A percentile compares a stretch with the other conserved stretches of the same genome.
Evolutionary conservation across 495 filamentous ascomycete species (phyloP).

Genomic region (Clohesyomyces aquaticus): DNA sequence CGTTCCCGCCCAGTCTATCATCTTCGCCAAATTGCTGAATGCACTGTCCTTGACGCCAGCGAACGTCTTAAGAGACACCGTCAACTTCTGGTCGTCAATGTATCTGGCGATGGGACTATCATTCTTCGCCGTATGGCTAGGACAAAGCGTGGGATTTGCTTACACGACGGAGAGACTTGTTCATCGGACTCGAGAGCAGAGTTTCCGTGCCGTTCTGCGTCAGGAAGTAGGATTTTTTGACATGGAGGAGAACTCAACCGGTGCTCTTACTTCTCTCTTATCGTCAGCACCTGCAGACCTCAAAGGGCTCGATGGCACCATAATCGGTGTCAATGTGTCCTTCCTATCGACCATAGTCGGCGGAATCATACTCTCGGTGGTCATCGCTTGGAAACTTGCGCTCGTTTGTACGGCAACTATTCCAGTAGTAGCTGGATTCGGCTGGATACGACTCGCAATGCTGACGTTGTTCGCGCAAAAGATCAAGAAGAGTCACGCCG

Average conservation of each 20-base stretch:
- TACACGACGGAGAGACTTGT: conserved; percentile 50
- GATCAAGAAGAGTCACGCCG: background rate
- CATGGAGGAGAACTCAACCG: conserved; percentile 76
- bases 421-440: conserved; percentile 59
- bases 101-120: background rate
- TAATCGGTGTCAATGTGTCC: conserved; percentile 77
- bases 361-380: conserved; percentile 65
- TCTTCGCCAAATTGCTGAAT: background rate
- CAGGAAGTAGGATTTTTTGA: conserved; percentile 92
- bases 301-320: conserved; percentile 76
- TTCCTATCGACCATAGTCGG: conserved; percentile 74
- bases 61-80: background rate
- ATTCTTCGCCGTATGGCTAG: conserved; percentile 62
- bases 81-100: background rate
- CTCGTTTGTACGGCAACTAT: conserved; percentile 79
- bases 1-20: background rate
- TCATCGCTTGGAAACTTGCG: conserved; percentile 89
- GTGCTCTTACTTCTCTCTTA: conserved; percentile 79
- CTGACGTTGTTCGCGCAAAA: background rate
- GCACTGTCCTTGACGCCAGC: background rate
- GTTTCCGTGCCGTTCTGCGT: conserved; percentile 83
- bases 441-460: background rate
- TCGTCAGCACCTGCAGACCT: conserved; percentile 83
- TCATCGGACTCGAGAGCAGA: conserved; percentile 66
- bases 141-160: conserved; percentile 75